Percentiles rank a stretch among this genome's conserved stretches.
phyloP scores from a whole-genome alignment of 73 alveolate genomes.

The Paramecium primaurelia region DNA sequence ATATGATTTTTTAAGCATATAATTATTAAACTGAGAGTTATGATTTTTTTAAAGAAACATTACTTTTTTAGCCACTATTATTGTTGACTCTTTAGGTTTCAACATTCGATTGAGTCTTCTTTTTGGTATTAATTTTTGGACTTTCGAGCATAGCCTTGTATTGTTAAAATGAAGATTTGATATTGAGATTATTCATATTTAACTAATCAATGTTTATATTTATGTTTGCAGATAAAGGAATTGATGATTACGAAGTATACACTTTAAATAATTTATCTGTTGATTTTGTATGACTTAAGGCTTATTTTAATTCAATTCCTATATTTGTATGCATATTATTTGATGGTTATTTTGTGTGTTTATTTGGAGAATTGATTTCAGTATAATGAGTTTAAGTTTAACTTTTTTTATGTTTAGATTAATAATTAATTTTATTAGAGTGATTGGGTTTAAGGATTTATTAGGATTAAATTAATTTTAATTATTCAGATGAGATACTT shows the following conservation, averaged over 20 bases:
- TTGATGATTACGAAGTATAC: not conserved
- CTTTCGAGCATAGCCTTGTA: constrained; percentile 32
- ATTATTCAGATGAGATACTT: constrained; percentile 35
- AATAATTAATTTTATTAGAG: not conserved
- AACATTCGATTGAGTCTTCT: not conserved
- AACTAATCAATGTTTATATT: constrained; percentile 11
- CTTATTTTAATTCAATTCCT: not conserved
- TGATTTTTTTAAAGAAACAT: not conserved
- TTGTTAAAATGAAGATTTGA: not conserved
- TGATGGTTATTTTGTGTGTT: not conserved
- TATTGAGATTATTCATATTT: constrained; percentile 20
- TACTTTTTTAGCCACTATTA: not conserved
- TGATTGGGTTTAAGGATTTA: not conserved
- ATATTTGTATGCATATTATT: not conserved
- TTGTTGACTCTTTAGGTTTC: not conserved
- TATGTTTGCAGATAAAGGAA: constrained; percentile 6
- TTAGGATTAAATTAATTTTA: not conserved
- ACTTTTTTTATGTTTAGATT: constrained; percentile 5
- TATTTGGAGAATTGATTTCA: not conserved
- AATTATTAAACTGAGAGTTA: not conserved
- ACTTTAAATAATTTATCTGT: not conserved
- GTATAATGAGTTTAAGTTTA: constrained; percentile 36
- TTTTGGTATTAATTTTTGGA: not conserved
- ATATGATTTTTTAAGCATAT: not conserved
- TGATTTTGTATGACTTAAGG: not conserved